Percentiles rank a stretch among this genome's conserved stretches.
Evolutionary conservation across 768 basidiomycete species (phyloP).

Genomic region (Kwoniella sp.): DNA sequence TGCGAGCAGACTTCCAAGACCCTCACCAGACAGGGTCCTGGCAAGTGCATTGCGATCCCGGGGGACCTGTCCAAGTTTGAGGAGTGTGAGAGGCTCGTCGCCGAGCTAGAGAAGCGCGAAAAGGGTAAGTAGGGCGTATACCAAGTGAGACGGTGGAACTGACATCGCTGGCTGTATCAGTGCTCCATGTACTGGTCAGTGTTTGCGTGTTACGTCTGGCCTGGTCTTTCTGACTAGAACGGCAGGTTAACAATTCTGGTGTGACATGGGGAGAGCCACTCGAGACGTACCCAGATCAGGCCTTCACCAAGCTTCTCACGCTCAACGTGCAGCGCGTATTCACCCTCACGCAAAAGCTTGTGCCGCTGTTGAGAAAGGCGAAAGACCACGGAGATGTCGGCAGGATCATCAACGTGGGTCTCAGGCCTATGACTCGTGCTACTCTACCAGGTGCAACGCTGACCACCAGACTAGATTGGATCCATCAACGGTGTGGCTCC

Average conservation of each 20-base stretch:
- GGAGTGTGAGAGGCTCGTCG: conserved; percentile 58
- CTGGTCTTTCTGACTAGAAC: neutral
- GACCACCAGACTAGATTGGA: conserved; percentile 54
- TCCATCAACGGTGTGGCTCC: conserved; percentile 60
- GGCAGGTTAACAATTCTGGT: conserved; percentile 61
- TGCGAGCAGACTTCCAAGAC: conserved; percentile 57
- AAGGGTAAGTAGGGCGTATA: conserved; percentile 40
- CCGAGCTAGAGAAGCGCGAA: conserved; percentile 57
- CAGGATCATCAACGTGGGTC: conserved; percentile 59
- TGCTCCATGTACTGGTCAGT: conserved; percentile 51
- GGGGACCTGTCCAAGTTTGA: conserved; percentile 58
- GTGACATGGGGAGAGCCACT: conserved; percentile 49
- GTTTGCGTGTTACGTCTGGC: neutral
- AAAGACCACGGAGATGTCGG: conserved; percentile 50
- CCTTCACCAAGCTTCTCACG: conserved; percentile 61
- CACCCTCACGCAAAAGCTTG: conserved; percentile 60
- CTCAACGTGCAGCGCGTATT: conserved; percentile 64
- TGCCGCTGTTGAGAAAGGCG: conserved; percentile 58
- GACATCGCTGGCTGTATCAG: conserved; percentile 10
- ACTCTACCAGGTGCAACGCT: neutral
- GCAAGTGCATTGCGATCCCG: conserved; percentile 57
- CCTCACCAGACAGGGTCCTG: conserved; percentile 57
- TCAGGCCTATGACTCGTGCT: neutral
- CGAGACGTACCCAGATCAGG: conserved; percentile 54
- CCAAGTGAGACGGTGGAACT: neutral